Evolutionary conservation across 1,284 basidiomycete species (phyloP), one percentile per base, ranked within the genome.

Genomic region (Sutorius eximius): DNA sequence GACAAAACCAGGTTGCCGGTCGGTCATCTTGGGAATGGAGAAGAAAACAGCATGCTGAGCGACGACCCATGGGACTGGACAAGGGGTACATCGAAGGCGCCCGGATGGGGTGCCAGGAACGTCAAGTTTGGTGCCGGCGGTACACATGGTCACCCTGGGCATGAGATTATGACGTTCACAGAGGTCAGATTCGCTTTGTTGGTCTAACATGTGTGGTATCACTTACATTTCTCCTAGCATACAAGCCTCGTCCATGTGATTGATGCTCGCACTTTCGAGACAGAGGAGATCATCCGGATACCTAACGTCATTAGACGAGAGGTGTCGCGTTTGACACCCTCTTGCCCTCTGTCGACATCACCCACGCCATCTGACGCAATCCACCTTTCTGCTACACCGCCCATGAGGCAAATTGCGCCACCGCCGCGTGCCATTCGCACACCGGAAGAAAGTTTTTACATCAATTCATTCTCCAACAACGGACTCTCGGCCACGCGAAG

Each of bases 81-180:
- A 11, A 74, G 80, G 55, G 76, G 77, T 1, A 73, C 70, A 45
- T 76, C 75, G 20, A 77, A 75, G 52, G 86, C 86, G 0, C 87
- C 88, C 1, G 86, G 86, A 0, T 91, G 89, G 82, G 88, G 89
- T 53, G 86, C 87, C 20, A 73, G 91, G 50, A 87, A 78, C 55
- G 80, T 93, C 62, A 91, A 91, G 68, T 93, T 93, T 71, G 85
- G 85, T 52, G 73, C 81, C 41, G 76, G 79, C 49, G 67, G 77
- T 55, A 56, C 74, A 56, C 59, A 65, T 55, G 69, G 73, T 50
- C 69, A 69, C 29, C 44, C 60, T 29, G 79, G 77, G 15, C 78
- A 81, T 33, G 89, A 92, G 67, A 70, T 91, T 5, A 81, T 93
- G 79, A 82, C 82, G 0, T 93, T 92, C 71, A 89, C 91, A n/a